phyloP scores from a whole-genome alignment of 371 early-diverging fungal species.

The Mucor sp. region DNA sequence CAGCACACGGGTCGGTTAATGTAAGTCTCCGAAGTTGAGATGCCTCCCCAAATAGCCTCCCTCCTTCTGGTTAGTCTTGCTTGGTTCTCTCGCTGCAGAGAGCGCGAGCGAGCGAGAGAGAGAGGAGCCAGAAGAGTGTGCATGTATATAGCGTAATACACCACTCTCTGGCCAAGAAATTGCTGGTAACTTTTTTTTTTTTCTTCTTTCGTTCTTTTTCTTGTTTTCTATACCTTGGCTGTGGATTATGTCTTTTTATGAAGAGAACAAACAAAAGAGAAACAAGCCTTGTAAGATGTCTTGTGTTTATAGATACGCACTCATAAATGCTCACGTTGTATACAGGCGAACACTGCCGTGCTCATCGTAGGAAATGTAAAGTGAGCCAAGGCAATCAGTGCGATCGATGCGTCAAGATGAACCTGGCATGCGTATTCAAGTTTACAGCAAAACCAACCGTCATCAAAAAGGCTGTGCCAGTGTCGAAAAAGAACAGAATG shows the following conservation, averaged over 20 bases:
- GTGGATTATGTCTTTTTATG: conserved; percentile 12
- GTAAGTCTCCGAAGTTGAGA: neutral
- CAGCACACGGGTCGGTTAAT: neutral
- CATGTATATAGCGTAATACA: no score
- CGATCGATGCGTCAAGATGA: conserved; percentile 44
- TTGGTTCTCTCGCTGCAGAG: no score
- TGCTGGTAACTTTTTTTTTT: neutral
- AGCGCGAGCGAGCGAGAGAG: neutral
- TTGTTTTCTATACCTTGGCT: conserved; percentile 5
- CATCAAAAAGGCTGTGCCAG: conserved; percentile 30
- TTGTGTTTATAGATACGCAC: neutral
- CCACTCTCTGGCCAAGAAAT: no score
- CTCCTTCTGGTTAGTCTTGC: no score
- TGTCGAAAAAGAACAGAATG: conserved; percentile 37
- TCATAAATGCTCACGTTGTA: neutral
- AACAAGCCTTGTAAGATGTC: conserved; percentile 43
- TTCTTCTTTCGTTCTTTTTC: neutral
- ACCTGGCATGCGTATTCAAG: conserved; percentile 40
- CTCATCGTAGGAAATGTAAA: conserved; percentile 50
- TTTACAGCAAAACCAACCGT: conserved; percentile 40
- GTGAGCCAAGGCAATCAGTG: conserved; percentile 34
- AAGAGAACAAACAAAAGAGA: conserved; percentile 33
- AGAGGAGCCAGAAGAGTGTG: neutral
- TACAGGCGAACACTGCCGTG: conserved; percentile 50
- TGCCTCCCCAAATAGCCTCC: neutral